Evolutionary conservation across 2,329 filamentous ascomycete species (phyloP), one percentile per base, ranked within the genome.

Genomic region (Mycosphaerella arachidis): DNA sequence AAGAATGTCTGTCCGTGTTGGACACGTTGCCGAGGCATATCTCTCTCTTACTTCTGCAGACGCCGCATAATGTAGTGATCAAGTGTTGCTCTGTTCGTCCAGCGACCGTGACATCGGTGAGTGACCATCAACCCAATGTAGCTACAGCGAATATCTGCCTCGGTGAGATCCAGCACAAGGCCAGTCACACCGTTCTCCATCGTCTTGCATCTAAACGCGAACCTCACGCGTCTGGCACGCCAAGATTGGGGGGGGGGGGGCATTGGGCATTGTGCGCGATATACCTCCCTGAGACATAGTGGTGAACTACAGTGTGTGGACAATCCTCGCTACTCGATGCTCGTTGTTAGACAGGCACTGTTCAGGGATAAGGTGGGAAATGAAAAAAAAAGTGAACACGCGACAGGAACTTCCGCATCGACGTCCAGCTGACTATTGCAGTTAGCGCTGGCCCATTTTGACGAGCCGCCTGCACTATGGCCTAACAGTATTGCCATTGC

Each of bases 161-260:
- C 6, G 10, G 35, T 37, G 35, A 37, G 35, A 10, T 16, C 5
- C 10, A 37, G 35, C 35, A 1, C 4, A 1, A 37, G 35, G 10
- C 10, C 35, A 16, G 5, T 1, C 16, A 37, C 35, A 37, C 35
- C 10, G 16, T 1, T 37, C 10, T 16, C 35, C 18, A 57, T 45
- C 6, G 3, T 53, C 30, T 52, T 33, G 50, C 59, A 48, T 48
- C 53, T 16, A 55, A 29, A 53, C 53, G 45, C 30, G 46, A 52
- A 40, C 37, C 16, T 30, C 27, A 43, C 29, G 24, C 56, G 52
- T 45, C 40, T n/a, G 40, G 5, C 40, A 43, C 40, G 40, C 40
- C 40, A 43, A 18, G 40, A 43, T 16, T n/a, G n/a, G n/a, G n/a
- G n/a, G n/a, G n/a, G n/a, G 16, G 16, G 40, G 18, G 7, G 40